Percentiles rank a stretch among this genome's conserved stretches.
These are phyloP conservation scores for Moringa oleifera DNA, from an alignment of 345 rosid genomes.

Conservation along the genomic window DNA sequence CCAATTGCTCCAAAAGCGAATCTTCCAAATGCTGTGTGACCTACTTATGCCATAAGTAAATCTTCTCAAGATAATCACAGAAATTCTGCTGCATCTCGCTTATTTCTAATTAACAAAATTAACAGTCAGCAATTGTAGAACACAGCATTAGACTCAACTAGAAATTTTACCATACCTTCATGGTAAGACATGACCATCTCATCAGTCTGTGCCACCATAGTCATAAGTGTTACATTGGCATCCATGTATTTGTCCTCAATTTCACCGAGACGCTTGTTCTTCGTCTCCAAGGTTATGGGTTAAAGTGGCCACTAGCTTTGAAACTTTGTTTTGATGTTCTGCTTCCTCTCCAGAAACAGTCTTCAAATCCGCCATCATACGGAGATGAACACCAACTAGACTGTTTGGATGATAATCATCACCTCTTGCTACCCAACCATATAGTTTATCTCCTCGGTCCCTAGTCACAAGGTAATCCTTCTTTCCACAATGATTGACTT, in stretches of 20 bases:
- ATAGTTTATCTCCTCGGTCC: conserved; percentile 30
- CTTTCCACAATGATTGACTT: conserved; percentile 36
- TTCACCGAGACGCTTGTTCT: conserved; percentile 26
- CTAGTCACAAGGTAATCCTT: conserved; percentile 27
- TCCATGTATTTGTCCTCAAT: conserved; percentile 38
- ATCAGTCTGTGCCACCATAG: conserved; percentile 28
- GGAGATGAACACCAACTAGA: conserved; percentile 39
- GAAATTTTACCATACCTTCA: conserved; percentile 31
- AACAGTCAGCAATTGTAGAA: neutral
- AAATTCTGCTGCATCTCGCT: conserved; percentile 34
- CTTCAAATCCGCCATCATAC: conserved; percentile 51
- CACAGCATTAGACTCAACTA: too few species aligned
- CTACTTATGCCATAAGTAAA: conserved; percentile 39
- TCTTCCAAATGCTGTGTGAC: conserved; percentile 24
- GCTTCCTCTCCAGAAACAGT: conserved; percentile 36
- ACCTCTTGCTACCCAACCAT: conserved; percentile 71
- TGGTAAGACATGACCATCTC: conserved; percentile 34
- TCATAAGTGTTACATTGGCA: conserved; percentile 17
- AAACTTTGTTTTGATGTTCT: conserved; percentile 40
- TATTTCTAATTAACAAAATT: conserved; percentile 15
- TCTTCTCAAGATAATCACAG: conserved; percentile 30
- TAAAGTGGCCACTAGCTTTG: conserved; percentile 34
- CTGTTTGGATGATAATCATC: conserved; percentile 35
- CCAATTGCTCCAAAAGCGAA: neutral
- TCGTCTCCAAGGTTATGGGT: conserved; percentile 36